Evolutionary conservation across 805 yeast genomes (phyloP), one percentile per base, ranked within the genome.

Genomic region (Cyberlindnera mississippiensis): DNA sequence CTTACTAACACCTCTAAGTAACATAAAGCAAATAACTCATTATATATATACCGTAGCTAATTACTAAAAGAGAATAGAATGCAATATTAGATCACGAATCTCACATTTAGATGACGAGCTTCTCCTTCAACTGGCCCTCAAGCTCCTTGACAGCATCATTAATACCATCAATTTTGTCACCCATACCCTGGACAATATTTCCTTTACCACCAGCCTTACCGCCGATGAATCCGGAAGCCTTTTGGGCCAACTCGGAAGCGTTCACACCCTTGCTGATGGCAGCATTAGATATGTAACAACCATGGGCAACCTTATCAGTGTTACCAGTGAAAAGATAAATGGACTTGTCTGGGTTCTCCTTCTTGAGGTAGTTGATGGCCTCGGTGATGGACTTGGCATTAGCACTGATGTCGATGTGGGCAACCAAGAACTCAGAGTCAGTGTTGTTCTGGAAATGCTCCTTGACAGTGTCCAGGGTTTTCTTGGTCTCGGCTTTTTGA

Each of bases 121-220:
- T 82, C 60, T 79, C 82, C 33, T 67, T 60, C 50, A 89, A 72
- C 49, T 79, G 64, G 58, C 72, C 71, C 52, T 74, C 74, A 39
- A 90, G 77, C 49, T 82, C 86, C 27, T 72, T 76, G 50, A 93
- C 72, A 20, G 99, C 99, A 31, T 72, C 74, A 32, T 72, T 73
- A 40, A 88, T 72, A 49, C 85, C 86, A 27, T 67, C 72, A 28
- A 81, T 74, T 49, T 87, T 84, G 55, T 82, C 87, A 56, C 99
- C 99, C 81, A 88, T 85, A 67, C 99, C 99, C 71, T 93, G 99
- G 55, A 88, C 87, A 41, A 90, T 81, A 52, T 88, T 86, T 50
- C 96, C 98, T 68, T 88, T 93, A 65, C 99, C 99, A 69, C 99
- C 99, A 44, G 96, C 95, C 65, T 85, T 88, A 66, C 99, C 99